Conservation (phyloP, 108 stramenopile species). For the Skeletonema grethae region DNA sequence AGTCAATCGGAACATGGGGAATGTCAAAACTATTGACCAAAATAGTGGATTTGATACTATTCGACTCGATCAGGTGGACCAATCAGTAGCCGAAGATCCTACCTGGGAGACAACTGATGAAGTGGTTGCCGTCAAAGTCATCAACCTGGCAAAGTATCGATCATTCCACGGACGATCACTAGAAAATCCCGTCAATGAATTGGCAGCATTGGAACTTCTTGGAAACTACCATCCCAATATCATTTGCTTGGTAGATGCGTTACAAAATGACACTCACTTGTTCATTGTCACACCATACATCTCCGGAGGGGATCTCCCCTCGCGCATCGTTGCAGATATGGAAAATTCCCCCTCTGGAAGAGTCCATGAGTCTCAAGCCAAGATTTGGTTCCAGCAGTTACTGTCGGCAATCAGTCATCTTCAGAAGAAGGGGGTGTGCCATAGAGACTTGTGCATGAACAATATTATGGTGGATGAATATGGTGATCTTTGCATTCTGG, state of each 20-base stretch:
- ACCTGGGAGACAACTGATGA: constrained; percentile 48
- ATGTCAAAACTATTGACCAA: neutral
- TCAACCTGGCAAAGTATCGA: constrained; percentile 35
- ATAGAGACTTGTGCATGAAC: constrained; percentile 57
- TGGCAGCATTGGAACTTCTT: constrained; percentile 57
- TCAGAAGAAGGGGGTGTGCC: constrained; percentile 59
- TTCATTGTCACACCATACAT: constrained; percentile 55
- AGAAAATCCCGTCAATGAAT: constrained; percentile 69
- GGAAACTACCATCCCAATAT: constrained; percentile 45
- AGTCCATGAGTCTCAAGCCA: constrained; percentile 27
- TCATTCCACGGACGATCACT: constrained; percentile 29
- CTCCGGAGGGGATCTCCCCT: constrained; percentile 52
- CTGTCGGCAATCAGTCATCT: constrained; percentile 47
- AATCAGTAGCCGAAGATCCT: constrained; percentile 4
- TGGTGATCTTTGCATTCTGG: constrained; percentile 47
- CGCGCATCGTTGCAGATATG: constrained; percentile 30
- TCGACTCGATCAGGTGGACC: constrained; percentile 6
- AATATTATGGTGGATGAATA: constrained; percentile 49
- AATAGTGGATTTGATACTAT: constrained; percentile 2
- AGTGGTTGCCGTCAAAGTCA: constrained; percentile 43
- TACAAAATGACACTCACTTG: constrained; percentile 56
- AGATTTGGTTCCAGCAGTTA: constrained; percentile 55
- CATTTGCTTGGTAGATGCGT: constrained; percentile 33
- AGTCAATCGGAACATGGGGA: neutral
- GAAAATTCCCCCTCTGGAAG: constrained; percentile 19